A percentile compares a stretch with the other conserved stretches of the same genome.
Evolutionary conservation across 2,329 filamentous ascomycete species (phyloP).

Genomic region (Ramularia collo-cygni): DNA sequence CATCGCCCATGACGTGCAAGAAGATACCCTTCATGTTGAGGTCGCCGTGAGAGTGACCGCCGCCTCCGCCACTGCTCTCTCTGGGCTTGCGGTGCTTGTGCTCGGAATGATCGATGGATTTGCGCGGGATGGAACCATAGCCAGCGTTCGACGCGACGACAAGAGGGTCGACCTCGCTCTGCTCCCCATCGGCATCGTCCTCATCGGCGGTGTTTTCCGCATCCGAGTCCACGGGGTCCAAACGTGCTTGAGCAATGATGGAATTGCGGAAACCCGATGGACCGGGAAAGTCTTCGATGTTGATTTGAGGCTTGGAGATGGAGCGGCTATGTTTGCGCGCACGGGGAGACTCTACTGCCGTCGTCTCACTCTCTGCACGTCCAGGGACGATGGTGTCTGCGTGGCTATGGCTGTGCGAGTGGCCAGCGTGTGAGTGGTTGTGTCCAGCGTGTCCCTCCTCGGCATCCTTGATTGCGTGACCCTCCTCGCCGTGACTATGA

Average conservation of each 20-base stretch:
- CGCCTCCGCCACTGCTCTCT: conserved; percentile 50
- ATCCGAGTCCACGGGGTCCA: conserved; percentile 49
- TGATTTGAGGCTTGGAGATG: conserved; percentile 46
- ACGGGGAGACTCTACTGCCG: conserved; percentile 30
- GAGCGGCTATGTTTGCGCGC: conserved; percentile 54
- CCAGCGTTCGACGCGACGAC: conserved; percentile 18
- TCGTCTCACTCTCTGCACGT: conserved; percentile 24
- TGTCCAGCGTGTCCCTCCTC: conserved; percentile 49
- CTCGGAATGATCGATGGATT: conserved; percentile 34
- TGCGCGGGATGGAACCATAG: conserved; percentile 22
- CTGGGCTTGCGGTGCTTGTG: conserved; percentile 79
- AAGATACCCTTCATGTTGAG: conserved; percentile 86
- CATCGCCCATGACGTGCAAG: conserved; percentile 68
- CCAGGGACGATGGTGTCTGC: conserved; percentile 38
- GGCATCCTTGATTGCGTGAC: conserved; percentile 39
- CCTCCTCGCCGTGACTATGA: conserved; percentile 22
- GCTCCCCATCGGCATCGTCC: conserved; percentile 25
- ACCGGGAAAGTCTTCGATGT: conserved; percentile 67
- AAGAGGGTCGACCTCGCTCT: conserved; percentile 26
- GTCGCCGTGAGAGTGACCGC: conserved; percentile 74
- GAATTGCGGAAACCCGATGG: conserved; percentile 86
- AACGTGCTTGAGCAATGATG: conserved; percentile 75
- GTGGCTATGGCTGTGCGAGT: conserved; percentile 45
- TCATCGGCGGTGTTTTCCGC: conserved; percentile 49
- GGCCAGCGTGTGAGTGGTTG: conserved; percentile 43